Evolutionary conservation across 1,284 basidiomycete species (phyloP).

Genomic region (Trametes versicolor): DNA sequence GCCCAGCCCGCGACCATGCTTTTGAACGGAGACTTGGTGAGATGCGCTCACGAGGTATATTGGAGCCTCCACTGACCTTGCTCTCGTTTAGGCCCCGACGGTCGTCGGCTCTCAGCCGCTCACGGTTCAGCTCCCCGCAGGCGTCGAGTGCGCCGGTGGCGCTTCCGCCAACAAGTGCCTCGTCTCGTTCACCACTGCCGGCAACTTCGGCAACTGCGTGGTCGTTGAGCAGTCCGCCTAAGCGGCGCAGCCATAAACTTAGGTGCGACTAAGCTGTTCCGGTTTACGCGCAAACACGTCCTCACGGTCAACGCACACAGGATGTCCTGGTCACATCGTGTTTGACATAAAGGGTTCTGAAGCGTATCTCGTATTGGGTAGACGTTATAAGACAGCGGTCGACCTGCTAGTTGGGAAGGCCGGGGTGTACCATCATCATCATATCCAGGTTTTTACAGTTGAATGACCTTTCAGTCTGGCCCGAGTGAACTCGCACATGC

Average conservation of each 20-base stretch:
- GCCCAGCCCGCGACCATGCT: constrained; percentile 43
- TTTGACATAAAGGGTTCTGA: not conserved
- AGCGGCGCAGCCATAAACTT: not conserved
- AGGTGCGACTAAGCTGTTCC: not conserved
- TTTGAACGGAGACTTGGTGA: constrained; percentile 48
- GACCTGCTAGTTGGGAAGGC: not conserved
- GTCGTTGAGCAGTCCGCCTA: constrained; percentile 43
- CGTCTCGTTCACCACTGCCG: constrained; percentile 54
- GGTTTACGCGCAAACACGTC: not conserved
- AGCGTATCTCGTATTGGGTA: not conserved
- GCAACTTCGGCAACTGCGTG: constrained; percentile 62
- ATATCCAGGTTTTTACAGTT: too few relatives aligned
- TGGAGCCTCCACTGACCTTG: not conserved
- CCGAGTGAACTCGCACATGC: too few relatives aligned
- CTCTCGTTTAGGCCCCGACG: constrained; percentile 36
- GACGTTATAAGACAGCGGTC: not conserved
- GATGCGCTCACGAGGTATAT: constrained; percentile 6
- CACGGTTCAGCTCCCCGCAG: constrained; percentile 53
- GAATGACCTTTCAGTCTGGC: too few relatives aligned
- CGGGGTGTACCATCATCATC: not conserved
- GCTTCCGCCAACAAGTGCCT: constrained; percentile 53
- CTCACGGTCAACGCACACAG: not conserved
- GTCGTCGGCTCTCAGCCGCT: constrained; percentile 50
- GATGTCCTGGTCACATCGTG: not conserved
- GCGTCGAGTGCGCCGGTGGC: constrained; percentile 59